A percentile compares a stretch with the other conserved stretches of the same genome.
These are phyloP conservation scores for Cairneyella variabilis DNA, from an alignment of 495 filamentous ascomycete genomes.

Conservation along the genomic window DNA sequence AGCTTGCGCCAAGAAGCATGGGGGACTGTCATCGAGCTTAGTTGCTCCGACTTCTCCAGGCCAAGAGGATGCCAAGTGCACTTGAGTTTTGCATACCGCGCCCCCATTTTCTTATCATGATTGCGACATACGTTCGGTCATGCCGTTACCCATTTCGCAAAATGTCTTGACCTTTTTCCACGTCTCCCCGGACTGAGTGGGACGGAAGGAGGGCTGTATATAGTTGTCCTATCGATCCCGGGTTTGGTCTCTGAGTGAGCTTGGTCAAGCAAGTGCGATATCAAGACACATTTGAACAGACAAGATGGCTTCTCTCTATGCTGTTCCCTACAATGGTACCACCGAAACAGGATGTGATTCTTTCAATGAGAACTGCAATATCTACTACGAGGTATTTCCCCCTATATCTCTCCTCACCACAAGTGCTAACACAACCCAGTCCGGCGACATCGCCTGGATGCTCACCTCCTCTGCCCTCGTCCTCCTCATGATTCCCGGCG, in stretches of 20 bases:
- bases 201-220: background rate
- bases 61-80: background rate
- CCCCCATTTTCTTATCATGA: slow-evolving; percentile 5
- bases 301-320: slow-evolving; percentile 22
- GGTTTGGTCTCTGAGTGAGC: background rate
- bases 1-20: too few species aligned
- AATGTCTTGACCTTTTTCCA: background rate
- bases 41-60: background rate
- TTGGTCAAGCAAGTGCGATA: background rate
- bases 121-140: background rate
- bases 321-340: slow-evolving; percentile 60
- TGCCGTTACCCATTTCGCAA: background rate
- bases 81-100: background rate
- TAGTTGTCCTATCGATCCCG: background rate
- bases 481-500: slow-evolving; percentile 95
- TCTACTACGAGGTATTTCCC: slow-evolving; percentile 65
- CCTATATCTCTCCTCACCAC: background rate
- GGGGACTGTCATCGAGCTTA: slow-evolving; percentile 13
- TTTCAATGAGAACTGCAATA: slow-evolving; percentile 67
- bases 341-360: slow-evolving; percentile 68
- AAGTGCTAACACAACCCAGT: slow-evolving; percentile 35
- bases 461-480: slow-evolving; percentile 86
- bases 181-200: background rate
- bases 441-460: slow-evolving; percentile 90
- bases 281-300: background rate